Evolutionary conservation across 192 early-diverging fungal species (phyloP), one percentile per base, ranked within the genome.

Genomic region (Backusella sp.): DNA sequence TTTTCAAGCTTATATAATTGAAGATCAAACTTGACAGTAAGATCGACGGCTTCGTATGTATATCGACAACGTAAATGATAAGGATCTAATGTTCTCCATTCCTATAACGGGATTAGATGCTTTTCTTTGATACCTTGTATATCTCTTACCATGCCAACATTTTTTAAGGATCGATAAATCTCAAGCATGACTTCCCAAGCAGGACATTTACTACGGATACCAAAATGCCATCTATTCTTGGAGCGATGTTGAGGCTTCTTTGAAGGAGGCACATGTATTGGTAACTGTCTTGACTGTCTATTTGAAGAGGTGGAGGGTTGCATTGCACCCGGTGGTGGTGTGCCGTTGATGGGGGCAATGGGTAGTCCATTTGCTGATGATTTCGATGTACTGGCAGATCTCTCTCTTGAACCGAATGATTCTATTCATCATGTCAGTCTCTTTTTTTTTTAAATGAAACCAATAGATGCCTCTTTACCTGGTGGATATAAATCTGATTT

Each of bases 121-220:
- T 28, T 37, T 66, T 41, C 35, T 30, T 30, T 67, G n/a, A 21
- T 59, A n/a, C 23, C 67, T 32, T 53, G 32, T 32, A 32, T 3
- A 32, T 3, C 32, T 11, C 73, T 70, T 83, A 91, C 90, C 92
- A 99, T 97, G 19, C 90, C 88, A 46, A 96, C 85, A 82, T 94
- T 96, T 71, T 92, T 90, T 69, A 99, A 84, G 0, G 97, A 95
- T 15, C 93, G 89, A 84, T 96, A 99, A 11, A 99, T 96, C 79
- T 99, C 98, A 7, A 94, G 86, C 98, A 99, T 98, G 19, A 99
- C 96, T 79, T 98, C 97, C 42, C 88, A 87, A 0, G 98, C 96
- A 30, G 94, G 93, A 75, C 92, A 93, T 72, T 93, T 88, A 26
- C 94, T 95, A 67, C 98, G 90, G 75, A 99, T 99, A 23, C 98